Conservation (phyloP, 1,284 basidiomycete species). For the Boletus semigastroideus region DNA sequence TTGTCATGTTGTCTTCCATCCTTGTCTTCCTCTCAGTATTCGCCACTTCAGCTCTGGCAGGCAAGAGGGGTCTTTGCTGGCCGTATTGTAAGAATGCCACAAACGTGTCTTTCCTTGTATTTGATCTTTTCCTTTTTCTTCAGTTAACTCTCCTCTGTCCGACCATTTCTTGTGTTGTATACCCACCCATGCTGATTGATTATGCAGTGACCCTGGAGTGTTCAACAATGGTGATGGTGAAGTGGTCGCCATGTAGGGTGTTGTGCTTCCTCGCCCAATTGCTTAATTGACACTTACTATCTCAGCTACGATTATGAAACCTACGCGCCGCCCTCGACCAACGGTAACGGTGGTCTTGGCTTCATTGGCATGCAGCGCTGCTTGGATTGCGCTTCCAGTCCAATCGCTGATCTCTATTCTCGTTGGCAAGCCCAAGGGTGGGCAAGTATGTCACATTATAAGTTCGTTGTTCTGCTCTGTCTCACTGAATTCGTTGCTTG, state of each 20-base stretch:
- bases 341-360: conserved; percentile 33
- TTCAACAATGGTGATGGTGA: conserved; percentile 30
- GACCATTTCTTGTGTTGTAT: neutral
- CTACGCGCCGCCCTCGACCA: conserved; percentile 32
- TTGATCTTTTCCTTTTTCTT: conserved; percentile 6
- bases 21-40: conserved; percentile 16
- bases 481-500: neutral
- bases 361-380: conserved; percentile 44
- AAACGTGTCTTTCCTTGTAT: neutral
- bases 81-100: conserved; percentile 21
- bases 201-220: conserved; percentile 28
- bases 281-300: neutral
- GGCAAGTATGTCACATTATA: conserved; percentile 23
- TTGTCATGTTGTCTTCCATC: conserved; percentile 3
- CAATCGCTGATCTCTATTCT: conserved; percentile 31
- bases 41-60: conserved; percentile 13
- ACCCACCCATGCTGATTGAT: neutral
- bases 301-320: conserved; percentile 40
- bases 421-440: conserved; percentile 35
- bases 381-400: conserved; percentile 37
- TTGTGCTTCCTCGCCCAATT: neutral
- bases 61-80: conserved; percentile 27
- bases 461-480: neutral
- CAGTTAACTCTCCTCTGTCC: conserved; percentile 25
- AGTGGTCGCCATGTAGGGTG: conserved; percentile 36